A percentile compares a stretch with the other conserved stretches of the same genome.
These are phyloP conservation scores for Cyclotella sp. DNA, from an alignment of 108 stramenopile genomes.

Conservation along the genomic window DNA sequence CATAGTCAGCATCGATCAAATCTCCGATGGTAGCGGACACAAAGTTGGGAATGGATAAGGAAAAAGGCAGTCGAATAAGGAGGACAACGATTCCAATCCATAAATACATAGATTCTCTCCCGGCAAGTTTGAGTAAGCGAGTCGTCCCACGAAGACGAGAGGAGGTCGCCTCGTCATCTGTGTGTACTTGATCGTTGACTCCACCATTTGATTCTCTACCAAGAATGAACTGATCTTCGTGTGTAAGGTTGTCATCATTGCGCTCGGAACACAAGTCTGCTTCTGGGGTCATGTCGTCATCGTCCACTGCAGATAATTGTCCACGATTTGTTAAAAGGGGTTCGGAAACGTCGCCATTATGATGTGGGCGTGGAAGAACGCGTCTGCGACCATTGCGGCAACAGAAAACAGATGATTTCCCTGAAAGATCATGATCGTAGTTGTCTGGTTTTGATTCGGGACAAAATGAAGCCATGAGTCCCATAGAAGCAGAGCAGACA, in stretches of 20 bases:
- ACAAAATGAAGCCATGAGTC: slow-evolving; percentile 70
- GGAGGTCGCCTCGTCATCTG: slow-evolving; percentile 24
- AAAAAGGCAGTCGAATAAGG: slow-evolving; percentile 87
- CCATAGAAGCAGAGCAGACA: slow-evolving; percentile 54
- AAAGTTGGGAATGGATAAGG: slow-evolving; percentile 86
- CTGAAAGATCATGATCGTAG: neutral
- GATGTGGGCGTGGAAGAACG: neutral
- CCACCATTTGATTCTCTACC: slow-evolving; percentile 4
- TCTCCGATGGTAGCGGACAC: slow-evolving; percentile 81
- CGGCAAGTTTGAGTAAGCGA: slow-evolving; percentile 80
- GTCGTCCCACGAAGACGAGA: slow-evolving; percentile 77
- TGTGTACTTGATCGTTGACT: neutral
- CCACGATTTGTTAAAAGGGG: slow-evolving; percentile 10
- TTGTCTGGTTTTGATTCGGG: slow-evolving; percentile 34
- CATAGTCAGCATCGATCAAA: slow-evolving; percentile 63
- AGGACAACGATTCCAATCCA: slow-evolving; percentile 85
- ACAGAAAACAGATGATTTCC: slow-evolving; percentile 8
- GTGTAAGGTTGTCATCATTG: neutral
- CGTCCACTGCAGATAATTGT: neutral
- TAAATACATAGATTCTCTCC: slow-evolving; percentile 73
- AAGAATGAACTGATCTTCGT: neutral
- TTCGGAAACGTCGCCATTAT: neutral
- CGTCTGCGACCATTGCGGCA: slow-evolving; percentile 7
- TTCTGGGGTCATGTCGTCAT: neutral
- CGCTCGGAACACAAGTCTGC: neutral